Base-by-base conservation (phyloP, 2,329 filamentous ascomycete genomes). In the Cladophialophora bantiana region DNA sequence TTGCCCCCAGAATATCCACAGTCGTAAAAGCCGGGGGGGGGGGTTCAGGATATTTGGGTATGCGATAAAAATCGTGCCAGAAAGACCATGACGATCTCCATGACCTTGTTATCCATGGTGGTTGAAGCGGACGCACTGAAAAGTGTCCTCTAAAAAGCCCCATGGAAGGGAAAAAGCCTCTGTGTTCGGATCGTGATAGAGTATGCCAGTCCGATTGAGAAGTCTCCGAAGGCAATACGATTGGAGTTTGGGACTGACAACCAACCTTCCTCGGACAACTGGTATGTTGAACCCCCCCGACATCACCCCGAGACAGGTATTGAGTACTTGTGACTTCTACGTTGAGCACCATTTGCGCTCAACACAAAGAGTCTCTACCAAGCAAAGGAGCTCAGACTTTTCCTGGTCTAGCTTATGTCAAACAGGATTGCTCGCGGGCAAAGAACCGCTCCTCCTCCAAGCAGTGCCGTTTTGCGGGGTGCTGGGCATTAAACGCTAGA, bases 51-150 rank as follows among this genome's bases (percentile, higher is more conserved):
- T 26, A 42, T 42, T n/a, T 18, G n/a, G 15, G 40, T 26, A 26
- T 26, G 40, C 15, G 15, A 42, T 42, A 13, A 72, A 35, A 73
- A 65, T 31, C 72, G 52, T 9, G 59, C 54, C 36, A 68, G 62
- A 32, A 73, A 48, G 7, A 62, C 64, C 9, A 62, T 9, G 1
- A 42, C 13, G 68, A 81, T 79, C 34, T 80, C 75, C 53, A 80
- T 74, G 71, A 82, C 80, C 65, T 81, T 77, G 2, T 76, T 77
- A n/a, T 80, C 80, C 55, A 80, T 77, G 4, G 81, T 71, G 1
- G 77, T 74, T 3, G 73, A 63, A 7, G 66, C 62, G 42, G 67
- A 62, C 4, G 66, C 45, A 34, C 38, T 26, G 26, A 59, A 63
- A 31, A 59, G 52, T 1, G 15, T 10, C 4, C 6, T 4, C 5